Evolutionary conservation across 1,284 basidiomycete species (phyloP).

Genomic region (Leccinum holopus): DNA sequence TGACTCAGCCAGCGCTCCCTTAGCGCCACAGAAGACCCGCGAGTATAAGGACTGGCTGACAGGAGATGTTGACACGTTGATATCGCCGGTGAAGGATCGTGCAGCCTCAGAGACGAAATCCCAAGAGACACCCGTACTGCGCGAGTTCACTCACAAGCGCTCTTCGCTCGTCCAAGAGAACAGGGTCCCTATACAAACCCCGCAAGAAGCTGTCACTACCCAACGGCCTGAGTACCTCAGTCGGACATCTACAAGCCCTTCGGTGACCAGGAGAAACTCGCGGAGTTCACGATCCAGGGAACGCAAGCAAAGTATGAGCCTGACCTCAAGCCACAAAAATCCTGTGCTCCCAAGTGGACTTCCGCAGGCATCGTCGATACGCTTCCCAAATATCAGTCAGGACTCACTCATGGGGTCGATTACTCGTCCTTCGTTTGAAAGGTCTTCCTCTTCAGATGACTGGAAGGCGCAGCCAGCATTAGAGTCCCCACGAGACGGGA

Average conservation of each 20-base stretch:
- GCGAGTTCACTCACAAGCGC: slow-evolving; percentile 68
- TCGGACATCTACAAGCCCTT: slow-evolving; percentile 25
- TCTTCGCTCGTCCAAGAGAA: slow-evolving; percentile 62
- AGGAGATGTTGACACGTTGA: slow-evolving; percentile 49
- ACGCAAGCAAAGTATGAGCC: slow-evolving; percentile 17
- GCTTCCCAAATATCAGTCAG: slow-evolving; percentile 14
- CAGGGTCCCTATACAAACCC: slow-evolving; percentile 41
- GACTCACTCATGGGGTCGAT: slow-evolving; percentile 2
- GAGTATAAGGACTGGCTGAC: slow-evolving; percentile 68
- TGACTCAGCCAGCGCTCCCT: slow-evolving; percentile 7
- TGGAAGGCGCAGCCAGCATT: slow-evolving; percentile 12
- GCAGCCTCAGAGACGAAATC: slow-evolving; percentile 14
- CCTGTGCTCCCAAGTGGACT: slow-evolving; percentile 18
- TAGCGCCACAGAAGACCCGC: slow-evolving; percentile 19
- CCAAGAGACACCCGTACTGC: slow-evolving; percentile 47
- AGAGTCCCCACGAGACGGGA: slow-evolving; percentile 22
- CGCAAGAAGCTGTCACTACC: slow-evolving; percentile 49
- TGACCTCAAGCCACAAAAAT: slow-evolving; percentile 12
- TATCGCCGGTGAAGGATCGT: slow-evolving; percentile 24
- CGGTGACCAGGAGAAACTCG: slow-evolving; percentile 28
- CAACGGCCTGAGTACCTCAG: slow-evolving; percentile 33
- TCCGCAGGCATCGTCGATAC: slow-evolving; percentile 6
- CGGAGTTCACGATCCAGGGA: slow-evolving; percentile 30
- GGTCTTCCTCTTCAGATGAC: slow-evolving; percentile 22
- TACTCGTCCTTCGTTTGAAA: slow-evolving; percentile 14